phyloP scores from a whole-genome alignment of 179 eudicot genomes.

The Spinacia oleracea region DNA sequence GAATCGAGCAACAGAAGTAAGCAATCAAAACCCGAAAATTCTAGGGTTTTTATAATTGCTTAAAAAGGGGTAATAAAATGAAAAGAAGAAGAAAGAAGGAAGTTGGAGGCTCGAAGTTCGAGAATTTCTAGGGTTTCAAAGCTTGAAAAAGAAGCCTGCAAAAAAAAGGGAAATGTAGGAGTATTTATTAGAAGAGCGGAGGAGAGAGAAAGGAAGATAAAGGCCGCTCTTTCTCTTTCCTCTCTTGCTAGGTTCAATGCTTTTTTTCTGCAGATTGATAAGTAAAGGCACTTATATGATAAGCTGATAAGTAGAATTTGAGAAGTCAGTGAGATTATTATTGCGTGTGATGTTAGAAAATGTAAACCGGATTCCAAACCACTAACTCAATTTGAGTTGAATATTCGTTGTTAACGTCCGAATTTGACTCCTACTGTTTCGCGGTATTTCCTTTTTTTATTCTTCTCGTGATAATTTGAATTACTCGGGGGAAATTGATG shows the following conservation, averaged over 20 bases:
- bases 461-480: not conserved
- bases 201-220: constrained; percentile 25
- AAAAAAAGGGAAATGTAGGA: not conserved
- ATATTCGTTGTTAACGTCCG: constrained; percentile 55
- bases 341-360: constrained; percentile 23
- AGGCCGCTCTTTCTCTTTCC: constrained; percentile 2
- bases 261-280: constrained; percentile 26
- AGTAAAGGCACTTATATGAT: constrained; percentile 15
- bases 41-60: constrained; percentile 26
- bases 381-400: constrained; percentile 42
- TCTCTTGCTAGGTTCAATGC: constrained; percentile 30
- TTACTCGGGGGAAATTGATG: not conserved
- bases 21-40: constrained; percentile 8
- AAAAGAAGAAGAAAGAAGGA: not conserved
- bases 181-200: not conserved
- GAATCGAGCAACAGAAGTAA: not conserved
- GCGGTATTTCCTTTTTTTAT: not conserved
- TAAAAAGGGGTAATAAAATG: not conserved
- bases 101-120: constrained; percentile 24
- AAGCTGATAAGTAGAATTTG: not conserved
- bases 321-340: not conserved
- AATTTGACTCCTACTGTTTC: constrained; percentile 9
- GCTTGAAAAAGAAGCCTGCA: constrained; percentile 31
- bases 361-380: constrained; percentile 40
- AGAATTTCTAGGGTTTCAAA: constrained; percentile 56